Evolutionary conservation across 2,329 filamentous ascomycete species (phyloP), one percentile per base, ranked within the genome.

Genomic region (Talaromyces sp.): DNA sequence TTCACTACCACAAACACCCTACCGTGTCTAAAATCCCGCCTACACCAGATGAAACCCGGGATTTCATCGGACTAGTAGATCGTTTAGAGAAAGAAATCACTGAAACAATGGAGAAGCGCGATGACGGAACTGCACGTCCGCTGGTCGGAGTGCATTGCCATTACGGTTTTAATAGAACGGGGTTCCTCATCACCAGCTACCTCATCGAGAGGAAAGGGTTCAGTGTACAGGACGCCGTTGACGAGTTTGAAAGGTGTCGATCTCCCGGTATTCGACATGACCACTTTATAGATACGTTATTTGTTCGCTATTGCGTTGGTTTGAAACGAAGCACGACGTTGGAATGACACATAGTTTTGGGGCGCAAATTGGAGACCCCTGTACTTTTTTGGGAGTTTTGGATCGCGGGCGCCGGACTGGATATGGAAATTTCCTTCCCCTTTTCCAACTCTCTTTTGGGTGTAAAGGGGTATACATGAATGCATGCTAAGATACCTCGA

Each of bases 91-190:
- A 77, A 29, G 80, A 83, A 51, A 85, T 88, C 62, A 78, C 77
- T 55, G 68, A 73, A 29, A 59, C 43, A 24, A 56, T 58, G 17
- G 58, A 55, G 31, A 60, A 56, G 41, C 46, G 52, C 2, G 24
- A 56, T 29, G 38, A n/a, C 24, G 59, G 58, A 1, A 76, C 78
- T n/a, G 73, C 65, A 21, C 72, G 72, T n/a, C 76, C 77, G 14
- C 68, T 88, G 54, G 84, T 96, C 56, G 93, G 89, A 2, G 91
- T 96, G 0, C 93, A 98, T 72, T 98, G 93, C 69, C 93, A 98
- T 70, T 97, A 97, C 68, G 93, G 93, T 0, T 97, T 96, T 78
- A 97, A 98, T 72, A 85, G 93, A 24, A 97, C 93, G 0, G 93
- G 93, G 0, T 96, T 93, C 73, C 90, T 97, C 70, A 86, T 98